Evolutionary conservation across 306 rosid genomes (phyloP), one percentile per base, ranked within the genome.

Genomic region (Quercus gilva): DNA sequence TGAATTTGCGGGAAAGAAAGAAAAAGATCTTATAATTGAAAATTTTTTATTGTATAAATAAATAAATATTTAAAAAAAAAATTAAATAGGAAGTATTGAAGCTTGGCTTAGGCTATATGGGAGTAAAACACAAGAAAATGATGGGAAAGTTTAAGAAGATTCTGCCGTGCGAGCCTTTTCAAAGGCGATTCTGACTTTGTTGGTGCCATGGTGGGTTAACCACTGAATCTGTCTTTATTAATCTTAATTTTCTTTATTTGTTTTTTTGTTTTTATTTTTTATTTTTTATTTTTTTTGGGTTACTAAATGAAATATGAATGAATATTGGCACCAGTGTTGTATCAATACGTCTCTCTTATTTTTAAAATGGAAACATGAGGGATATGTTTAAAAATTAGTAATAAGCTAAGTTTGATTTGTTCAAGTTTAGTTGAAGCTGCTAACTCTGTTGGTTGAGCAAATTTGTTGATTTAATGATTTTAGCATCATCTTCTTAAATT

Each of bases 131-230:
- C 76, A 74, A 74, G 70, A 64, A 80, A 67, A 33, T 51, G 82
- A 52, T 35, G 77, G 76, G 76, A 76, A 86, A 84, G 91, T 77
- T 85, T 84, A 81, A 74, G 85, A 82, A 90, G 92, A 89, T 92
- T 92, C 95, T 90, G 85, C 74, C 90, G 80, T 83, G 80, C 33
- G 69, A 58, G 69, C 37, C 81, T 85, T 86, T 80, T 25, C 64
- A 79, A 74, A 76, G 88, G 84, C 61, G 87, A 88, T 91, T 67
- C 86, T 85, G 81, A 82, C 83, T 83, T 86, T 81, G 58, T 79
- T 77, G 87, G 86, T 75, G 78, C 77, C 59, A 76, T 82, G 88
- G 86, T 87, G 89, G 95, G 90, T 85, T 85, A 92, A 80, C 95
- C 76, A 77, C 59, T 83, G 78, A 45, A 21, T 78, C 76, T 74